phyloP scores from a whole-genome alignment of 2,329 filamentous ascomycete genomes.

The Onygenales sp. region DNA sequence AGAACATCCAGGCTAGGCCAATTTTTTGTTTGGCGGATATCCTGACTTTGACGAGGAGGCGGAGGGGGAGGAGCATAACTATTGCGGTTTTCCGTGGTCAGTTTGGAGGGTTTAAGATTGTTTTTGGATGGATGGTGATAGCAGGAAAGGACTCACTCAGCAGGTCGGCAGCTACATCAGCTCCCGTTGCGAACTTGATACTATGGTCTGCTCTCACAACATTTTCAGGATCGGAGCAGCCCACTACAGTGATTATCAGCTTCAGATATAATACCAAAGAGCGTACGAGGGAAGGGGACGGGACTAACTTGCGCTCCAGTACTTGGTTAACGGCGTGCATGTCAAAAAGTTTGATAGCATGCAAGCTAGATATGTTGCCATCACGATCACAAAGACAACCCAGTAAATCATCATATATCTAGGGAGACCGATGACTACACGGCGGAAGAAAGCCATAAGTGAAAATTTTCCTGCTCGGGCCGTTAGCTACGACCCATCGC shows the following conservation, averaged over 20 bases:
- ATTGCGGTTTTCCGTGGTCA: too few relatives aligned
- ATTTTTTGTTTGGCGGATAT: constrained; percentile 19
- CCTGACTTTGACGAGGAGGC: constrained; percentile 18
- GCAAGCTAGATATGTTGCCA: neutral
- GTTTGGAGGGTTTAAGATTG: neutral
- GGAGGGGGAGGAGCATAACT: constrained; percentile 23
- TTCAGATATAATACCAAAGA: neutral
- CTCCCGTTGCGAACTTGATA: constrained; percentile 9
- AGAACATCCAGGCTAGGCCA: constrained; percentile 19
- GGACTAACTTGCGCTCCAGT: constrained; percentile 1
- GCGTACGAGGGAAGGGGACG: neutral
- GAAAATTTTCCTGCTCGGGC: constrained; percentile 5
- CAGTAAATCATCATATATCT: neutral
- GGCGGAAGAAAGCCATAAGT: constrained; percentile 8
- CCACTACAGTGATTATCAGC: neutral
- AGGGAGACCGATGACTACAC: constrained; percentile 7
- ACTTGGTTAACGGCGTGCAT: neutral
- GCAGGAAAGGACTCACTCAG: constrained; percentile 12
- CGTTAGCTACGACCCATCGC: neutral
- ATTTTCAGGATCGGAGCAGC: neutral
- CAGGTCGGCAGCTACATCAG: constrained; percentile 17
- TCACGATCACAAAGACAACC: neutral
- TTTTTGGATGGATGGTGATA: neutral
- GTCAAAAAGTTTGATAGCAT: neutral
- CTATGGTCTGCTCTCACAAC: neutral